These are phyloP conservation scores for Talaromyces sp. DNA, from an alignment of 2,329 filamentous ascomycete genomes.

Conservation along the genomic window DNA sequence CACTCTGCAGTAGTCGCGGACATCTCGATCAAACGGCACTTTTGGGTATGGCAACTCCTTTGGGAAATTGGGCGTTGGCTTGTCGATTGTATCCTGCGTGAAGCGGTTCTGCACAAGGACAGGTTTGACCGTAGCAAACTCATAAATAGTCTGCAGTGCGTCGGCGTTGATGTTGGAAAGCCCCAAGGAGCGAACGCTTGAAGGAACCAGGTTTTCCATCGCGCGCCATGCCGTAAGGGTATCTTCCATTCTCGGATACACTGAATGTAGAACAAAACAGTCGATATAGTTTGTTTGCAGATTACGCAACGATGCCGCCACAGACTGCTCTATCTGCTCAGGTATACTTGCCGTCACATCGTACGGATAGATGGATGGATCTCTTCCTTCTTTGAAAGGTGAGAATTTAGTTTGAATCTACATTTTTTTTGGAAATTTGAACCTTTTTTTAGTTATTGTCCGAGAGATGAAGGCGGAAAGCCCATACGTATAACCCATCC, in stretches of 20 bases:
- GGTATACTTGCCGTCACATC: neutral
- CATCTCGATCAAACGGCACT: constrained; percentile 4
- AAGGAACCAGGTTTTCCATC: constrained; percentile 2
- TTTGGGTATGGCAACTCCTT: neutral
- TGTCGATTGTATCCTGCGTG: neutral
- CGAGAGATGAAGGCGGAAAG: neutral
- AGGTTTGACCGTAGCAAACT: neutral
- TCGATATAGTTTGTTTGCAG: constrained; percentile 3
- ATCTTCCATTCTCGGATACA: neutral
- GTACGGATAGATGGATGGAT: neutral
- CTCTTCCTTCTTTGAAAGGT: neutral
- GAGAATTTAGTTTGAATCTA: constrained; percentile 8
- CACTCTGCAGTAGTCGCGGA: constrained; percentile 1
- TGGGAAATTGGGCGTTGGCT: neutral
- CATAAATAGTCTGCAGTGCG: neutral
- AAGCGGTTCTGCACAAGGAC: constrained; percentile 2
- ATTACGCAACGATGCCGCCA: neutral
- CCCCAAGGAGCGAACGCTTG: neutral
- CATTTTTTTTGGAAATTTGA: neutral
- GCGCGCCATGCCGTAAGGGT: constrained; percentile 2
- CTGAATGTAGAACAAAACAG: constrained; percentile 4
- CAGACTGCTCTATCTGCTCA: constrained; percentile 1
- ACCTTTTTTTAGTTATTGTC: too few species aligned
- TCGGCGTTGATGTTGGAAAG: constrained; percentile 1
- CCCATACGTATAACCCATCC: constrained; percentile 1